A percentile compares a stretch with the other conserved stretches of the same genome.
Conservation (phyloP, 768 basidiomycete species). For the Boletus tomentosulus region DNA sequence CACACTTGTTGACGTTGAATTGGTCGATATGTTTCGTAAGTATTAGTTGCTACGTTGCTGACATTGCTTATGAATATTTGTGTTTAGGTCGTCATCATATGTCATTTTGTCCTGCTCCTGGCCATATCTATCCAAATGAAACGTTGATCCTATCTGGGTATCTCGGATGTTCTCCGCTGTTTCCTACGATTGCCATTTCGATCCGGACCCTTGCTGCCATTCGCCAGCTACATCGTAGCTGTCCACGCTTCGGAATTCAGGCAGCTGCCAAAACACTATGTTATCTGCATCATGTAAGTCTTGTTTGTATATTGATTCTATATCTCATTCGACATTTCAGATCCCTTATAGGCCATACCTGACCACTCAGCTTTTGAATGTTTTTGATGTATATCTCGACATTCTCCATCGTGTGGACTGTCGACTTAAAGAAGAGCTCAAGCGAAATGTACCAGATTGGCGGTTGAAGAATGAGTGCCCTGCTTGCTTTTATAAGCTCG, state of each 20-base stretch:
- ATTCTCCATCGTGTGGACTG: conserved; percentile 4
- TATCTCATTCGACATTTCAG: neutral
- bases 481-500: conserved; percentile 7
- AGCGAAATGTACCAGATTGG: conserved; percentile 2
- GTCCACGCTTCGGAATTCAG: conserved; percentile 9
- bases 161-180: conserved; percentile 4
- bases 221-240: conserved; percentile 1
- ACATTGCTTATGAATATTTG: neutral
- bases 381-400: conserved; percentile 10
- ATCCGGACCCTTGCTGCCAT: conserved; percentile 8
- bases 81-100: neutral
- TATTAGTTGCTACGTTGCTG: neutral
- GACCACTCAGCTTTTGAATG: neutral
- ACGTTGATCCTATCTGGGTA: conserved; percentile 5
- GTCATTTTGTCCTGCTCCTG: neutral
- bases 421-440: neutral
- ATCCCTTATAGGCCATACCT: conserved; percentile 4
- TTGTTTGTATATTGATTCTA: neutral
- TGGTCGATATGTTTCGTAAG: neutral
- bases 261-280: neutral
- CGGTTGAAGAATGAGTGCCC: conserved; percentile 5
- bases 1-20: neutral
- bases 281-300: neutral
- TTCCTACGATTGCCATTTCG: conserved; percentile 11
- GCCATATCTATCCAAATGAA: conserved; percentile 8